phyloP scores from a whole-genome alignment of 176 grass and related monocot species.

The Avena sativa region DNA sequence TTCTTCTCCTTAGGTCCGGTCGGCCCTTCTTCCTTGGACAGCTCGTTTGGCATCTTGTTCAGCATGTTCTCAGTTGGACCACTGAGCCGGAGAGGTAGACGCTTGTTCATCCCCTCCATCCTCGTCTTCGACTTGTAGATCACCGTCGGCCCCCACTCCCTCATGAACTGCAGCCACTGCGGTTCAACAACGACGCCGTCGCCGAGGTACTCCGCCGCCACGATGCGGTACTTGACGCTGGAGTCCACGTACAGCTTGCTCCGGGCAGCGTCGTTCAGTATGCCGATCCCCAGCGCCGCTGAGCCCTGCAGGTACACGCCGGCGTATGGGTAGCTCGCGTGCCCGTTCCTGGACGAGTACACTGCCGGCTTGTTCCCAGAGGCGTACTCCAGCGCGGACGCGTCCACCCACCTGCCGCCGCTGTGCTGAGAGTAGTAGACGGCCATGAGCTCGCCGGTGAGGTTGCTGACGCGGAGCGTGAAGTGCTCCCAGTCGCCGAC shows the following conservation, averaged over 20 bases:
- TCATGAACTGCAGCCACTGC: slow-evolving; percentile 82
- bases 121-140: slow-evolving; percentile 60
- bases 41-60: slow-evolving; percentile 72
- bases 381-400: slow-evolving; percentile 67
- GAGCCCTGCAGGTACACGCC: slow-evolving; percentile 81
- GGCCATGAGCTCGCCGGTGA: slow-evolving; percentile 75
- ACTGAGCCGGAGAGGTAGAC: slow-evolving; percentile 52
- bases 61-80: slow-evolving; percentile 59
- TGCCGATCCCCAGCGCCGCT: slow-evolving; percentile 60
- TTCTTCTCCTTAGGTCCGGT: slow-evolving; percentile 93
- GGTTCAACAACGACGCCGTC: slow-evolving; percentile 60
- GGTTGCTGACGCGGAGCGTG: slow-evolving; percentile 82
- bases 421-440: slow-evolving; percentile 87
- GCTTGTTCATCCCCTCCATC: slow-evolving; percentile 49
- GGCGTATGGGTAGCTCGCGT: slow-evolving; percentile 79
- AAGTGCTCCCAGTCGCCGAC: slow-evolving; percentile 97
- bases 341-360: slow-evolving; percentile 77
- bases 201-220: slow-evolving; percentile 70
- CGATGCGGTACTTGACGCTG: slow-evolving; percentile 68
- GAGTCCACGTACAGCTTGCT: slow-evolving; percentile 64
- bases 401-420: slow-evolving; percentile 78
- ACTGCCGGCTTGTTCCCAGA: slow-evolving; percentile 60
- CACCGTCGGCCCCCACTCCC: slow-evolving; percentile 85
- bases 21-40: slow-evolving; percentile 86
- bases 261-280: slow-evolving; percentile 64